Evolutionary conservation across 345 rosid species (phyloP).

Genomic region (Zanthoxylum bungeanum): DNA sequence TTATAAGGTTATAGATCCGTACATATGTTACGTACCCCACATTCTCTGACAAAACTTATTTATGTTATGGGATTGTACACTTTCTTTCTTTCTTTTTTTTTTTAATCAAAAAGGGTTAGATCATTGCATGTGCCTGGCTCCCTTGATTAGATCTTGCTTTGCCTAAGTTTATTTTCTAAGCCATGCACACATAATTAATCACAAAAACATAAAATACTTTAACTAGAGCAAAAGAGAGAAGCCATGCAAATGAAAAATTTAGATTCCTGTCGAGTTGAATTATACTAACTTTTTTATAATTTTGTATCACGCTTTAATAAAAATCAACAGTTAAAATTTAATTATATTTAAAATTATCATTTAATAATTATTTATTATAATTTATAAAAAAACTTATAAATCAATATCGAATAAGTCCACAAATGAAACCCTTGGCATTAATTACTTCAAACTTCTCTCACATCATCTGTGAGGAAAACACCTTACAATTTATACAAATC

Average conservation of each 20-base stretch:
- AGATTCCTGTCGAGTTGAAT: no score
- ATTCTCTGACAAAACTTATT: conserved; percentile 52
- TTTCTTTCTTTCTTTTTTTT: neutral
- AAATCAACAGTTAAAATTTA: no score
- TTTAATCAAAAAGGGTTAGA: neutral
- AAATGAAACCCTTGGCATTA: conserved; percentile 12
- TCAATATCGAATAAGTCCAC: no score
- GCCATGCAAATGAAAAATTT: neutral
- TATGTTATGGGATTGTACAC: conserved; percentile 3
- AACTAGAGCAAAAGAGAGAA: neutral
- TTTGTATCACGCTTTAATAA: no score
- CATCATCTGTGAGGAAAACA: conserved; percentile 65
- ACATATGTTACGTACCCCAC: conserved; percentile 43
- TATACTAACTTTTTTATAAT: no score
- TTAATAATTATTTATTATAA: no score
- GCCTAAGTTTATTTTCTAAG: neutral
- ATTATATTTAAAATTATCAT: no score
- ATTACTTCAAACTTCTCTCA: conserved; percentile 45
- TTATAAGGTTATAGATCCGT: conserved; percentile 32
- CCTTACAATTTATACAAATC: conserved; percentile 39
- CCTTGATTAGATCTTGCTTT: conserved; percentile 5
- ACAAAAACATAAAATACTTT: neutral
- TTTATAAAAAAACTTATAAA: no score
- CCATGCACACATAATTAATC: neutral
- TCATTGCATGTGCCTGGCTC: neutral